Percentiles rank a stretch among this genome's conserved stretches.
phyloP scores from a whole-genome alignment of 352 stramenopile species.

The Peronospora belbahrii region DNA sequence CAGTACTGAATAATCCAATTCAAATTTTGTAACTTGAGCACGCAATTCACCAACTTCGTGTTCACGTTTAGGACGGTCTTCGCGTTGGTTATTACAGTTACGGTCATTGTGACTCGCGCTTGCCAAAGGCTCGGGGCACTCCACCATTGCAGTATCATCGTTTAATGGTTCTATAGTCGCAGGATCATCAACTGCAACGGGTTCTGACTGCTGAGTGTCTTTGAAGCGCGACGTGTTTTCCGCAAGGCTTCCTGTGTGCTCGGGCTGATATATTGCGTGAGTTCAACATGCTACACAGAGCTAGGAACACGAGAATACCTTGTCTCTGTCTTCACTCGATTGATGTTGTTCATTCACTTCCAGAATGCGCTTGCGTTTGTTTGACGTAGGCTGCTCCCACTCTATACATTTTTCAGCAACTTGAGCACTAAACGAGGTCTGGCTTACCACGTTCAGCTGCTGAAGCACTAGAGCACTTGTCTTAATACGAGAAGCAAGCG shows the following conservation, averaged over 20 bases:
- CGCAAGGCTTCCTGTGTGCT: slow-evolving; percentile 11
- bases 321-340: neutral
- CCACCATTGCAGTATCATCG: neutral
- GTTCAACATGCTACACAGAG: slow-evolving; percentile 1
- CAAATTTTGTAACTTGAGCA: slow-evolving; percentile 11
- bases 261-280: slow-evolving; percentile 17
- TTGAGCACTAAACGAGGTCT: slow-evolving; percentile 13
- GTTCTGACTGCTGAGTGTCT: neutral
- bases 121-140: neutral
- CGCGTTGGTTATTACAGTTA: neutral
- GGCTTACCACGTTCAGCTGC: slow-evolving; percentile 29
- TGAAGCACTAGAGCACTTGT: slow-evolving; percentile 40
- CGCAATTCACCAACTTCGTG: slow-evolving; percentile 6
- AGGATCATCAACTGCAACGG: neutral
- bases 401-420: slow-evolving; percentile 20
- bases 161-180: slow-evolving; percentile 1
- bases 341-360: neutral
- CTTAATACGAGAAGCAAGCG: slow-evolving; percentile 48
- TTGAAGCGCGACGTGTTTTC: neutral
- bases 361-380: slow-evolving; percentile 38
- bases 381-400: slow-evolving; percentile 24
- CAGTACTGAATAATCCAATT: slow-evolving; percentile 14
- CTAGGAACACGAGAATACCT: slow-evolving; percentile 19
- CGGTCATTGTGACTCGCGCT: neutral
- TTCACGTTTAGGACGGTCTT: neutral